Evolutionary conservation across 345 rosid species (phyloP).

Genomic region (Punica granatum): DNA sequence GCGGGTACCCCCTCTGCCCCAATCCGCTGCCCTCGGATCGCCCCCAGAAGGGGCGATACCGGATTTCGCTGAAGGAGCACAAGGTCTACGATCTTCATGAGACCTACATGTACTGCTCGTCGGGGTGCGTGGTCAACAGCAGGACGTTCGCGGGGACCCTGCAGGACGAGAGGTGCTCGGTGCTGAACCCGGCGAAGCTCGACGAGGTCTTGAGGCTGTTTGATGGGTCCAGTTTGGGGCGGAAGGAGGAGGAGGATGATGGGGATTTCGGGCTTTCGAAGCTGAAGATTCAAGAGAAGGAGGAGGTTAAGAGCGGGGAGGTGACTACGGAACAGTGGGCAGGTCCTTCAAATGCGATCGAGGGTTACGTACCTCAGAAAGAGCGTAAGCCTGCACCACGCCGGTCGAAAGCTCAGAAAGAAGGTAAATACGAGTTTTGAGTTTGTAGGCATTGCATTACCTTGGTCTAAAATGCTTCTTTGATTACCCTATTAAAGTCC

Average conservation of each 20-base stretch:
- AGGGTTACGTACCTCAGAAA: slow-evolving; percentile 70
- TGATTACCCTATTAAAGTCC: neutral
- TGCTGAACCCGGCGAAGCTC: slow-evolving; percentile 32
- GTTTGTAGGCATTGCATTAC: neutral
- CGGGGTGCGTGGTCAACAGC: slow-evolving; percentile 51
- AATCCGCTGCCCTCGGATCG: slow-evolving; percentile 39
- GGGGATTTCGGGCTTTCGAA: slow-evolving; percentile 44
- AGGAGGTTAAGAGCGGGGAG: slow-evolving; percentile 23
- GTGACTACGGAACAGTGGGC: slow-evolving; percentile 34
- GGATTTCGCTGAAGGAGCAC: slow-evolving; percentile 65
- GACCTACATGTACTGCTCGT: slow-evolving; percentile 57
- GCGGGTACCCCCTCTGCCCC: slow-evolving; percentile 71
- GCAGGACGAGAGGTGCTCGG: slow-evolving; percentile 46
- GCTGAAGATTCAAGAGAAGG: slow-evolving; percentile 52
- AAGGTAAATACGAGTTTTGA: slow-evolving; percentile 19
- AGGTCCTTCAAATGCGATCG: slow-evolving; percentile 77
- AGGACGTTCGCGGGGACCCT: slow-evolving; percentile 41
- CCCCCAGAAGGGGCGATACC: slow-evolving; percentile 48
- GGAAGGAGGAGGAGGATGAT: slow-evolving; percentile 14
- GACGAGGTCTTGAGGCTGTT: slow-evolving; percentile 43
- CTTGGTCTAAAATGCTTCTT: neutral
- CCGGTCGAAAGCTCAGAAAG: slow-evolving; percentile 13
- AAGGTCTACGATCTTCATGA: slow-evolving; percentile 57
- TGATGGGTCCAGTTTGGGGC: slow-evolving; percentile 18
- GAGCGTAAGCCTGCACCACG: slow-evolving; percentile 12